A percentile compares a stretch with the other conserved stretches of the same genome.
Evolutionary conservation across 1,284 basidiomycete species (phyloP).

Genomic region (Puccinia horiana): DNA sequence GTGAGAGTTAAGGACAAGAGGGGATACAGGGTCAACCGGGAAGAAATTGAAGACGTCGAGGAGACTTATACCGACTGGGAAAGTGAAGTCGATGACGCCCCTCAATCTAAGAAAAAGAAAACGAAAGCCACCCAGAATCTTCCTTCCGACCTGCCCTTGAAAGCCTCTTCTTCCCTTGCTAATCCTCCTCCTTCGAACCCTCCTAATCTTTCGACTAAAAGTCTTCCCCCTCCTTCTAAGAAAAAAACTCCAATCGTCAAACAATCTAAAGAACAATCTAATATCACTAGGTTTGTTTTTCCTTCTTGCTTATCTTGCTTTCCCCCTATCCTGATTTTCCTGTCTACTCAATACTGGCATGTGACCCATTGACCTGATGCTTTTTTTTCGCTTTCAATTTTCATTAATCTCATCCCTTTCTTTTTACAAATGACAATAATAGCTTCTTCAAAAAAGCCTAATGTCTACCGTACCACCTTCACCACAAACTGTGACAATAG

Average conservation of each 20-base stretch:
- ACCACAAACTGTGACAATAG: no score
- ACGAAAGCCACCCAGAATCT: background rate
- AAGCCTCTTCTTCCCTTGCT: background rate
- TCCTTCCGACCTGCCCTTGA: background rate
- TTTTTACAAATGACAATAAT: background rate
- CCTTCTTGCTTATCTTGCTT: background rate
- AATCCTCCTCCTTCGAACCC: background rate
- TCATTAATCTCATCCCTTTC: background rate
- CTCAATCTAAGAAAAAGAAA: background rate
- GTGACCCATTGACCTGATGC: background rate
- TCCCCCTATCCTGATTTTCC: background rate
- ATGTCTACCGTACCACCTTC: no score
- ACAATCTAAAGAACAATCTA: slow-evolving; percentile 16
- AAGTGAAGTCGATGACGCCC: background rate
- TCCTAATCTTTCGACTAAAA: background rate
- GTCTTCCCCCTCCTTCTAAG: background rate
- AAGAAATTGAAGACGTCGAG: slow-evolving; percentile 46
- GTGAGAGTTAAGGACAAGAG: slow-evolving; percentile 43
- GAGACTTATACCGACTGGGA: slow-evolving; percentile 48
- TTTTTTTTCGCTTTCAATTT: background rate
- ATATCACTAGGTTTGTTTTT: slow-evolving; percentile 12
- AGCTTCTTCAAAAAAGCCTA: background rate
- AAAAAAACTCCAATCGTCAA: background rate
- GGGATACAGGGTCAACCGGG: slow-evolving; percentile 36
- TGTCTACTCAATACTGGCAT: background rate